phyloP scores from a whole-genome alignment of 1,284 basidiomycete species.

The Papiliotrema nemorosa region DNA sequence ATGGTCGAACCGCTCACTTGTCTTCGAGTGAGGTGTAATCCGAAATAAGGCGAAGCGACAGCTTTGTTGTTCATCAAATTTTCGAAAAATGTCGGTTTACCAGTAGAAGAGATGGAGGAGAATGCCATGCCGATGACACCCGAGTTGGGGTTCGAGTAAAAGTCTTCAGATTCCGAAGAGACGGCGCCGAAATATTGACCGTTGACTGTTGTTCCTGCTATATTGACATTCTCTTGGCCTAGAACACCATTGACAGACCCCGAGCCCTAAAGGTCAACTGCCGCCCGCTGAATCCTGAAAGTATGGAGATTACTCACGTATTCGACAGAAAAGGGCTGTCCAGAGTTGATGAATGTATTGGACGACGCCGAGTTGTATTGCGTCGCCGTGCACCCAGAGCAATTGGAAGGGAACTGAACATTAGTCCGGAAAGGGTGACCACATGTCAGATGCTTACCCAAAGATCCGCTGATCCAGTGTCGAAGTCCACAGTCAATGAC shows the following conservation, averaged over 20 bases:
- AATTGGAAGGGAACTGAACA: constrained; percentile 18
- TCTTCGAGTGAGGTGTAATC: constrained; percentile 57
- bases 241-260: constrained; percentile 68
- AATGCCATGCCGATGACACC: constrained; percentile 49
- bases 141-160: constrained; percentile 45
- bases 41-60: constrained; percentile 56
- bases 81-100: constrained; percentile 58
- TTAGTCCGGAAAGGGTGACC: background rate
- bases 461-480: constrained; percentile 52
- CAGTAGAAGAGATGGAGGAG: constrained; percentile 40
- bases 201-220: constrained; percentile 70
- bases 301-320: constrained; percentile 14
- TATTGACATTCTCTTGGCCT: constrained; percentile 65
- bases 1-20: constrained; percentile 56
- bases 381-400: constrained; percentile 14
- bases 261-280: no score
- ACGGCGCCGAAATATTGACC: constrained; percentile 48
- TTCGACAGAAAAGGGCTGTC: constrained; percentile 23
- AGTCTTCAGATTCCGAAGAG: constrained; percentile 39
- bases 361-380: constrained; percentile 22
- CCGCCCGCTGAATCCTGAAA: background rate
- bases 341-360: constrained; percentile 14
- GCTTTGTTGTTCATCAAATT: constrained; percentile 55
- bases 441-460: constrained; percentile 24
- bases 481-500: constrained; percentile 50